These are phyloP conservation scores for Exophiala bonariae DNA, from an alignment of 2,329 filamentous ascomycete species.

Conservation along the genomic window DNA sequence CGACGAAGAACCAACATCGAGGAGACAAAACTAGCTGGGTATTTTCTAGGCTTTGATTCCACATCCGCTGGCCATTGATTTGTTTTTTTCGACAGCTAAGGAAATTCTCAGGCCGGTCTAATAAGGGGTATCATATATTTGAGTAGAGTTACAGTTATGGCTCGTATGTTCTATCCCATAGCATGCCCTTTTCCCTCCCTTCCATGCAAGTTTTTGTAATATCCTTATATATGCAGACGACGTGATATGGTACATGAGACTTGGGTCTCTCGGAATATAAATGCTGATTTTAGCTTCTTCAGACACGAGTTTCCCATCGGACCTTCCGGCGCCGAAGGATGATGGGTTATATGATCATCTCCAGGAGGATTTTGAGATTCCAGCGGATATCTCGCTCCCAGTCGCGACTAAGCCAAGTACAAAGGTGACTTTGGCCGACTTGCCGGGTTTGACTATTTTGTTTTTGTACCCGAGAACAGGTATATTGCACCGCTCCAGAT, in stretches of 20 bases:
- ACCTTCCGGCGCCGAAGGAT: constrained; percentile 40
- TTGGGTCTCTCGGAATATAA: too few species aligned
- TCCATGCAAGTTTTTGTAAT: too few species aligned
- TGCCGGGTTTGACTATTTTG: constrained; percentile 39
- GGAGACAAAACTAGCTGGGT: too few species aligned
- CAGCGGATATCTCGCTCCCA: constrained; percentile 34
- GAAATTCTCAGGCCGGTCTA: too few species aligned
- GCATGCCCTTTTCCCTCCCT: not conserved
- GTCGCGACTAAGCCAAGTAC: constrained; percentile 20
- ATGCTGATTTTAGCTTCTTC: too few species aligned
- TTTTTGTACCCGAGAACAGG: constrained; percentile 41
- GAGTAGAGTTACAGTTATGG: constrained; percentile 10
- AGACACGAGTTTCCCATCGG: constrained; percentile 33
- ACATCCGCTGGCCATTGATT: too few species aligned
- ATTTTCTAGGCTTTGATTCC: too few species aligned
- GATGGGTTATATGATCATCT: constrained; percentile 44
- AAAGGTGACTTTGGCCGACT: constrained; percentile 34
- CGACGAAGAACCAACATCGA: too few species aligned
- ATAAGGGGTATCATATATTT: too few species aligned
- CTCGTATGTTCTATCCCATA: constrained; percentile 17
- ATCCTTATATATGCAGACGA: too few species aligned
- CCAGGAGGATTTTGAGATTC: constrained; percentile 20
- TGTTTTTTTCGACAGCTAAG: too few species aligned
- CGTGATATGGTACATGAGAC: too few species aligned
- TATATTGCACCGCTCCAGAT: not conserved